Evolutionary conservation across 169 alveolate species (phyloP), one percentile per base, ranked within the genome.

Genomic region (Babesia gibsoni): DNA sequence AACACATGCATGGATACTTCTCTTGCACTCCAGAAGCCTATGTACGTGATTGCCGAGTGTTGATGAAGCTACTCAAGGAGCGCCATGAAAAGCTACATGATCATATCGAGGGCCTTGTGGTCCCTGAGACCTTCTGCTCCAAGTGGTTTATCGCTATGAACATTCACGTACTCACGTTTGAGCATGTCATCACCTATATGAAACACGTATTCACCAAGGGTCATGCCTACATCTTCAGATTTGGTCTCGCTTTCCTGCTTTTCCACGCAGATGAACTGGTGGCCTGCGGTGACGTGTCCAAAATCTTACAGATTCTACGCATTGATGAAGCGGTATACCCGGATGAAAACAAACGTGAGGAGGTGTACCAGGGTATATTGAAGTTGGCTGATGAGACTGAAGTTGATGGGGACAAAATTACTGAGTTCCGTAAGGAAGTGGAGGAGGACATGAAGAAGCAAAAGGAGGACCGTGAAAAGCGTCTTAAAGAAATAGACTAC

Each of bases 81-180:
- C 72, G 80, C 32, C 57, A 83, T 59, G 73, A 67, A 30, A 65
- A 73, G 65, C 70, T 83, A 32, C 67, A 66, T 50, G 59, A 79
- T n/a, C 86, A 80, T 41, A 27, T 88, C 54, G 61, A 79, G 45
- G 74, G 70, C 18, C 82, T 83, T 27, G 63, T 88, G 37, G 82
- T 86, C n/a, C 93, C 93, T 18, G 91, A 88, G 73, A 86, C 93
- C 22, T 88, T 83, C 63, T 89, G 80, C 54, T 88, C 93, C 10
- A 88, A 88, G 58, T 88, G 93, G 93, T 88, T 88, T 83, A 88
- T 88, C 27, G 93, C 90, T 25, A 52, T 88, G 52, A 79, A 66
- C 78, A 81, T 88, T 3, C 91, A 88, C 57, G 90, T 88, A 12
- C 42, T 83, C 46, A 64, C 89, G 27, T 83, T 88, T 63, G 88